These are phyloP conservation scores for Populus alba DNA, from an alignment of 345 rosid genomes.

Conservation along the genomic window DNA sequence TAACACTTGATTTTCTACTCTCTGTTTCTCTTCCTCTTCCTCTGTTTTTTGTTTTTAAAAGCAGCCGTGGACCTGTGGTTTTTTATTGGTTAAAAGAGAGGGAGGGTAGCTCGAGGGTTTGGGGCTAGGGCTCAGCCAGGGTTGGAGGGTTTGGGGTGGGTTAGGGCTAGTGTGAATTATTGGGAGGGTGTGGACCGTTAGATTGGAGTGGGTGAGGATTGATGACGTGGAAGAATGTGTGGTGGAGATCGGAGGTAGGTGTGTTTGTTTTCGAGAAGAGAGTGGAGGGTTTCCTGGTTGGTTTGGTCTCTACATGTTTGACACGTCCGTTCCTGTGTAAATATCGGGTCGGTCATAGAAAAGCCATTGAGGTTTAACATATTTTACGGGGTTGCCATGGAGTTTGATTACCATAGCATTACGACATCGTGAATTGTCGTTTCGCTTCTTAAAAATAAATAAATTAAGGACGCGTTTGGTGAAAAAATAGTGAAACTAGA, in stretches of 20 bases:
- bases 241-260: slow-evolving; percentile 24
- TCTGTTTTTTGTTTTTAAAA: not conserved
- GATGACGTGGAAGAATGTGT: slow-evolving; percentile 38
- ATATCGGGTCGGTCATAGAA: slow-evolving; percentile 10
- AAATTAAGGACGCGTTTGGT: too few species aligned
- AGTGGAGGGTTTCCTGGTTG: not conserved
- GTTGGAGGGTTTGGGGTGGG: slow-evolving; percentile 14
- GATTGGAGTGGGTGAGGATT: slow-evolving; percentile 32
- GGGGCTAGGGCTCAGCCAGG: slow-evolving; percentile 1
- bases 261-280: slow-evolving; percentile 47
- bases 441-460: not conserved
- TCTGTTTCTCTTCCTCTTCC: not conserved
- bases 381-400: slow-evolving; percentile 4
- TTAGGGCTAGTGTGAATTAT: slow-evolving; percentile 22
- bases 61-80: not conserved
- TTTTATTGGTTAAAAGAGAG: slow-evolving; percentile 18
- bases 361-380: not conserved
- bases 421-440: not conserved
- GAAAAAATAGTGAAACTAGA: too few species aligned
- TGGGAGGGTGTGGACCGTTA: slow-evolving; percentile 21
- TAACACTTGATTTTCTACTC: not conserved
- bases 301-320: slow-evolving; percentile 2
- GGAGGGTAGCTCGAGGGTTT: slow-evolving; percentile 15
- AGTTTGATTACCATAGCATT: not conserved
- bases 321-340: slow-evolving; percentile 22